Evolutionary conservation across 768 basidiomycete genomes (phyloP).

Genomic region (Amanita rimosa): DNA sequence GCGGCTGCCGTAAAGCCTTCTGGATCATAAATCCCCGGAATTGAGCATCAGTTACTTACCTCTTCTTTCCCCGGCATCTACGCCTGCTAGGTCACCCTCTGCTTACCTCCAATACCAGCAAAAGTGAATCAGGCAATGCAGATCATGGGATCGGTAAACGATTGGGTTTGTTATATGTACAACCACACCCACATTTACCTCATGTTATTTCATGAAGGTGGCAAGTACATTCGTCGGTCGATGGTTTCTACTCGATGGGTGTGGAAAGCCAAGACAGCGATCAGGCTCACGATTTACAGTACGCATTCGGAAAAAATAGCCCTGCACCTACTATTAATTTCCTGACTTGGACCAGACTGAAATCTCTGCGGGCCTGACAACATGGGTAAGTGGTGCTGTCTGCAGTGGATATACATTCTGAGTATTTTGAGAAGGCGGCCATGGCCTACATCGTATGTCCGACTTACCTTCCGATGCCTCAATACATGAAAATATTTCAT

Average conservation of each 20-base stretch:
- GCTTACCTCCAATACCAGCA: neutral
- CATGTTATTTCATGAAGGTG: conserved; percentile 19
- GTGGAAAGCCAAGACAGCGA: conserved; percentile 52
- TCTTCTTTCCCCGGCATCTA: neutral
- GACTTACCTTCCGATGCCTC: neutral
- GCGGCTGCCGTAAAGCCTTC: too few species aligned
- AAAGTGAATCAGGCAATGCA: too few species aligned
- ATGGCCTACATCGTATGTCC: conserved; percentile 73
- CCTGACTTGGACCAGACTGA: conserved; percentile 40
- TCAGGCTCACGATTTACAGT: conserved; percentile 53
- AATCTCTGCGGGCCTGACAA: conserved; percentile 68
- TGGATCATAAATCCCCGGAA: too few species aligned
- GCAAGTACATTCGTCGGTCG: conserved; percentile 39
- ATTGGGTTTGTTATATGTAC: neutral
- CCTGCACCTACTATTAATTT: too few species aligned
- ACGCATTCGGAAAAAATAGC: conserved; percentile 6
- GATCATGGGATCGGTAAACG: neutral
- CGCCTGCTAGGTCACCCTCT: neutral
- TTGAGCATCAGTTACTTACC: too few species aligned
- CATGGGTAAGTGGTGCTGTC: conserved; percentile 45
- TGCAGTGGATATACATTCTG: neutral
- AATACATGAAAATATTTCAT: conserved; percentile 13
- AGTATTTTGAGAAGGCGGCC: conserved; percentile 36
- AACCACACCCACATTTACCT: neutral
- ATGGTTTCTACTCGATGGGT: conserved; percentile 69